Conservation (phyloP, 805 yeast species). For the Starmerella etchellsii region DNA sequence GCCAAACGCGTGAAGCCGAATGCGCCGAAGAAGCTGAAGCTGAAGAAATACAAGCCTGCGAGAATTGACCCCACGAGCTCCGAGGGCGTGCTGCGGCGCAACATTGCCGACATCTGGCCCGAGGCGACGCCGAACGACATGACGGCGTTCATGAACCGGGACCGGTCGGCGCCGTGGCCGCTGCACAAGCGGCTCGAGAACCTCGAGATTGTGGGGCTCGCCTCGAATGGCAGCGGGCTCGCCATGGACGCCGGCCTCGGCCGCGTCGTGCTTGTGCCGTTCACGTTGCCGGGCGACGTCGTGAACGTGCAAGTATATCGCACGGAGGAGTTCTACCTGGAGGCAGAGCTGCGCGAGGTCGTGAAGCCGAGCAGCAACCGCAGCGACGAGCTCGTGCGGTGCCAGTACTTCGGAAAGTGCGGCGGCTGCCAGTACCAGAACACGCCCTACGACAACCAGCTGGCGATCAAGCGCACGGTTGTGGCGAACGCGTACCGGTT, state of each 20-base stretch:
- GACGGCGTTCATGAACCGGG: slow-evolving; percentile 42
- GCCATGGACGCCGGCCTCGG: slow-evolving; percentile 43
- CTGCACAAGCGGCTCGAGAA: slow-evolving; percentile 45
- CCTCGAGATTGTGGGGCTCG: slow-evolving; percentile 45
- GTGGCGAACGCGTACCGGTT: slow-evolving; percentile 69
- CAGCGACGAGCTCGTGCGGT: slow-evolving; percentile 49
- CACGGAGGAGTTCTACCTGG: slow-evolving; percentile 62
- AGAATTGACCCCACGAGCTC: slow-evolving; percentile 67
- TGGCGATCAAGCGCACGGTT: slow-evolving; percentile 57
- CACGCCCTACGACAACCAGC: slow-evolving; percentile 58
- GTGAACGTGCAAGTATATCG: slow-evolving; percentile 61
- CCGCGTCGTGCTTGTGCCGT: slow-evolving; percentile 74
- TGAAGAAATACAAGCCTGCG: slow-evolving; percentile 43
- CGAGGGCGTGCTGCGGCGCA: slow-evolving; percentile 62
- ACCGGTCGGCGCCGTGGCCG: slow-evolving; percentile 29
- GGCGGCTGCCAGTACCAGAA: slow-evolving; percentile 93
- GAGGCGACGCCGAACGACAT: slow-evolving; percentile 45
- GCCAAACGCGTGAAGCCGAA: slow-evolving; percentile 5
- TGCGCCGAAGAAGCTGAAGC: slow-evolving; percentile 1
- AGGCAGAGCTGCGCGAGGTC: slow-evolving; percentile 56
- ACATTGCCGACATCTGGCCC: slow-evolving; percentile 42
- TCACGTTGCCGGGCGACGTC: slow-evolving; percentile 74
- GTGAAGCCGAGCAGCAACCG: slow-evolving; percentile 33
- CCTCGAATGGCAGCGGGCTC: slow-evolving; percentile 82
- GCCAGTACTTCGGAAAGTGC: slow-evolving; percentile 81